phyloP scores from a whole-genome alignment of 2,329 filamentous ascomycete genomes.

The Neocucurbitaria cava region DNA sequence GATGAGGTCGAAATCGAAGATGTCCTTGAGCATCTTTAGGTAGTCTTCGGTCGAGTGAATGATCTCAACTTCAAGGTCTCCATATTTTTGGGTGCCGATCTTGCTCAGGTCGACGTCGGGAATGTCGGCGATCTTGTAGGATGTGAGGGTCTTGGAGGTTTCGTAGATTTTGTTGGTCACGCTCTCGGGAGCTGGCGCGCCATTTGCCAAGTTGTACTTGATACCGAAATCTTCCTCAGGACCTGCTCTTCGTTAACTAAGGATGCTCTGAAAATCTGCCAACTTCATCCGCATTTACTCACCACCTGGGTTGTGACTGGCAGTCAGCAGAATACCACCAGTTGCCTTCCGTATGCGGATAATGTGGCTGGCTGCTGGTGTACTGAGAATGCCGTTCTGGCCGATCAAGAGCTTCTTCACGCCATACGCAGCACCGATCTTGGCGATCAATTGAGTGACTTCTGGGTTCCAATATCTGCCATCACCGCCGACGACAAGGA shows the following conservation, averaged over 20 bases:
- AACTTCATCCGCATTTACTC: constrained; percentile 46
- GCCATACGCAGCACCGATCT: constrained; percentile 95
- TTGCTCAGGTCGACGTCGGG: constrained; percentile 83
- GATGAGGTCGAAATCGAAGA: constrained; percentile 97
- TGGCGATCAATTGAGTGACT: constrained; percentile 94
- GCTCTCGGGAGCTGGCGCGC: constrained; percentile 91
- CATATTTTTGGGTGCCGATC: constrained; percentile 85
- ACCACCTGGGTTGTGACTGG: constrained; percentile 98
- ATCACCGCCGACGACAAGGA: constrained; percentile 96
- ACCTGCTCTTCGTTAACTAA: constrained; percentile 59
- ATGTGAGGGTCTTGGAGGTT: constrained; percentile 84
- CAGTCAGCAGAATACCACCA: constrained; percentile 94
- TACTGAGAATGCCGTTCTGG: constrained; percentile 95
- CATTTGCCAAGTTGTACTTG: constrained; percentile 99
- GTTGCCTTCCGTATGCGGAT: constrained; percentile 95
- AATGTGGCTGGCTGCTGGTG: constrained; percentile 92
- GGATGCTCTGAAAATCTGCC: neutral
- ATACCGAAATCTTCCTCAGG: constrained; percentile 97
- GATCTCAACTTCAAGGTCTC: constrained; percentile 89
- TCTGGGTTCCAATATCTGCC: constrained; percentile 97
- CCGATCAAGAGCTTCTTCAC: constrained; percentile 99
- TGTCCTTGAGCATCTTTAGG: constrained; percentile 93
- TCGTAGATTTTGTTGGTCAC: constrained; percentile 99
- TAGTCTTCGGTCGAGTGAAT: constrained; percentile 95
- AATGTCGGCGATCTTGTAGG: constrained; percentile 90